Evolutionary conservation across 768 basidiomycete genomes (phyloP), one percentile per base, ranked within the genome.

Genomic region (Rhizopogon sp.): DNA sequence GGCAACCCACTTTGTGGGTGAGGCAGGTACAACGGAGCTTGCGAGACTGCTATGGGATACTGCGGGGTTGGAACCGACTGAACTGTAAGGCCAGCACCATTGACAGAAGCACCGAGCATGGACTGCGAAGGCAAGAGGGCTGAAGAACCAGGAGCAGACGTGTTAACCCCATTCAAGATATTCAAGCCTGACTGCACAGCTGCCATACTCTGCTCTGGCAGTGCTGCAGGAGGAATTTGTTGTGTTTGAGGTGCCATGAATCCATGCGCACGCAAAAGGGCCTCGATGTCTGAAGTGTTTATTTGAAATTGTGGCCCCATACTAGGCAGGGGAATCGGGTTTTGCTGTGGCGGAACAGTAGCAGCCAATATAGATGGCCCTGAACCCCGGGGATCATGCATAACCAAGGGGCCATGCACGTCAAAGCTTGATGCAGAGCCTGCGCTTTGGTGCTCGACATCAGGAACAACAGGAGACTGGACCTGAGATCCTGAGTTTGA

Each of bases 391-490:
- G 35, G 20, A 53, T 54, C 51, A 20, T 20, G 31, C 1, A 28
- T 14, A 42, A 35, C 29, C 0, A 43, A 20, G 13, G 44, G 17
- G 13, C 33, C 22, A 55, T 46, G 44, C 50, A 41, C 2, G 10
- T 40, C 49, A 17, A 42, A 35, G 22, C 50, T 50, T 29, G 51
- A 42, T 11, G 33, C 16, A 29, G 28, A 17, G 5, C 1, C 20
- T 33, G n/a, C 9, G 1, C 43, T 17, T 25, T 6, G 6, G 11
- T 25, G 61, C 58, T 8, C 16, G 37, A 17, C 6, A 35, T 47
- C 39, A 52, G 50, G 35, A 39, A 9, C 10, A 52, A 57, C 41
- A 22, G 64, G 56, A 22, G 62, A 55, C 46, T 58, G 56, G n/a
- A 33, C 39, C 41, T 54, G 53, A 28, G 22, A 3, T n/a, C 46